These are phyloP conservation scores for Komagataella pastoris DNA, from an alignment of 805 yeast genomes.

Conservation along the genomic window DNA sequence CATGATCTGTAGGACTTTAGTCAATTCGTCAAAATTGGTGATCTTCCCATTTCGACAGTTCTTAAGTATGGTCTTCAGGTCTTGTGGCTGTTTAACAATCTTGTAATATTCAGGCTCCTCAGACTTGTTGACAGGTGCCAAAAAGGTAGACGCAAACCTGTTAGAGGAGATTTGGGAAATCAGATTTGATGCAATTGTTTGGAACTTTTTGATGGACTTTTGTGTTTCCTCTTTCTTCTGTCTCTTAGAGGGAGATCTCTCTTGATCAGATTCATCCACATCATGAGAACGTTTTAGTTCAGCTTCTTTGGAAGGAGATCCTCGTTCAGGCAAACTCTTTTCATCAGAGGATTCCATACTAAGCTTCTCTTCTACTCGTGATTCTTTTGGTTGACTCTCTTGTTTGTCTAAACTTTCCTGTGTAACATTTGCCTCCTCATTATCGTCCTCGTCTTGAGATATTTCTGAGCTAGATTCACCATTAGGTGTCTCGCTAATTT, in stretches of 20 bases:
- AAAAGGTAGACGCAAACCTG: constrained; percentile 60
- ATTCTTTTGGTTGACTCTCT: constrained; percentile 1
- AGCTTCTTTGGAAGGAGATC: not conserved
- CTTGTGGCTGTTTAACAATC: constrained; percentile 51
- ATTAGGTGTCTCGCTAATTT: not conserved
- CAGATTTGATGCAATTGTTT: constrained; percentile 45
- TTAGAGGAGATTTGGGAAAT: constrained; percentile 55
- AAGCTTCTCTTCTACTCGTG: constrained; percentile 3
- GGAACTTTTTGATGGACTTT: constrained; percentile 37
- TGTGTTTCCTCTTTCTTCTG: not conserved
- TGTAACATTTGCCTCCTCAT: not conserved
- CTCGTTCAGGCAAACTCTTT: not conserved
- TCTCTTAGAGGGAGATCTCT: not conserved
- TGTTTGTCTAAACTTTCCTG: not conserved
- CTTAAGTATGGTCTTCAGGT: constrained; percentile 47
- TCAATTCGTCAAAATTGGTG: constrained; percentile 34
- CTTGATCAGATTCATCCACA: constrained; percentile 2
- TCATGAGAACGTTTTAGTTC: constrained; percentile 6
- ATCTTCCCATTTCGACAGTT: constrained; percentile 47
- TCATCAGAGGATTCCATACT: not conserved
- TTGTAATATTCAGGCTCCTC: constrained; percentile 62
- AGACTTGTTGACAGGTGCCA: constrained; percentile 51
- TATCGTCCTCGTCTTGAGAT: not conserved
- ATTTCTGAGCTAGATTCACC: not conserved
- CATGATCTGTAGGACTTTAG: constrained; percentile 61